phyloP scores from a whole-genome alignment of 768 basidiomycete genomes.

The Candolleomyces efflorescens region DNA sequence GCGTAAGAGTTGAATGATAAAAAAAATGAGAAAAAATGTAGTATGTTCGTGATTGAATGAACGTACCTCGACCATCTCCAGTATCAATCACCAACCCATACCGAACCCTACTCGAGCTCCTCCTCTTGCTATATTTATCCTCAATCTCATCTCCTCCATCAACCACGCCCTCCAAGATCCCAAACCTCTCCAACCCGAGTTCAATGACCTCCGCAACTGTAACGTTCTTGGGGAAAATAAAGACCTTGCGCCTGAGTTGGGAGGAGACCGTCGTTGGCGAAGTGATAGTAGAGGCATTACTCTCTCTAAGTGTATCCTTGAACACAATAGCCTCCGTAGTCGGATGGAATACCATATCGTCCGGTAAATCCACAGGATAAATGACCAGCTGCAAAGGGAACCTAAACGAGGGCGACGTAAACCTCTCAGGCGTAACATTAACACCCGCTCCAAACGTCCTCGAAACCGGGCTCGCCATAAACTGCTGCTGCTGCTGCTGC shows the following conservation, averaged over 20 bases:
- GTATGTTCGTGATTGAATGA: not conserved
- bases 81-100: slow-evolving; percentile 67
- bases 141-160: slow-evolving; percentile 98
- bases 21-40: not conserved
- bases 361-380: slow-evolving; percentile 87
- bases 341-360: slow-evolving; percentile 93
- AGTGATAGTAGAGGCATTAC: slow-evolving; percentile 8
- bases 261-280: slow-evolving; percentile 25
- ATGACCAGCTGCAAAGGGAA: slow-evolving; percentile 88
- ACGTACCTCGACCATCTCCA: slow-evolving; percentile 61
- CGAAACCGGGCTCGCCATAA: slow-evolving; percentile 22
- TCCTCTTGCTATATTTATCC: slow-evolving; percentile 80
- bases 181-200: slow-evolving; percentile 86
- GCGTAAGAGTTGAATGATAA: slow-evolving; percentile 4
- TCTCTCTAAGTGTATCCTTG: slow-evolving; percentile 63
- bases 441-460: slow-evolving; percentile 29
- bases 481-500: slow-evolving; percentile 18
- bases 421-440: slow-evolving; percentile 63
- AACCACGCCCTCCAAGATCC: slow-evolving; percentile 94
- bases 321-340: slow-evolving; percentile 92
- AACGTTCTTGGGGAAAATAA: slow-evolving; percentile 90
- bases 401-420: slow-evolving; percentile 76
- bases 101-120: slow-evolving; percentile 73
- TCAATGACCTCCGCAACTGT: slow-evolving; percentile 98
- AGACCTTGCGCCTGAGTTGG: slow-evolving; percentile 70